Base-by-base conservation (phyloP, 176 grass and related monocot species). In the Tuctoria greenei region DNA sequence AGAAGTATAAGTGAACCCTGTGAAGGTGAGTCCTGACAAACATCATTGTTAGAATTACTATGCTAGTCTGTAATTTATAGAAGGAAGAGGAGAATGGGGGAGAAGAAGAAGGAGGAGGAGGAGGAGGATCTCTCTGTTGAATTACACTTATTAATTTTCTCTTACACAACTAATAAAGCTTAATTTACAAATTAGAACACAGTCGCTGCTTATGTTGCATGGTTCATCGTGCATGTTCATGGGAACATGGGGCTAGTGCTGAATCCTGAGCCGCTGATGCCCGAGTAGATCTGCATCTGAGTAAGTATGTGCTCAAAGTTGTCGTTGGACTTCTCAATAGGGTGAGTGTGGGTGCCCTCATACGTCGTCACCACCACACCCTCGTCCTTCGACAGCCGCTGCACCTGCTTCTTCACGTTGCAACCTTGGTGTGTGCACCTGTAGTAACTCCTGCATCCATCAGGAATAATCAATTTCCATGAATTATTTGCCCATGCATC, bases 401-500 rank as follows among this genome's bases (percentile, higher is more conserved):
- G 93, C 34, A 97, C 85, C 82, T 97, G 93, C 85, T 97, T 97
- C 82, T 97, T 97, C 65, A 97, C 93, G 36, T 85, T 91, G 85
- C 93, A 97, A 12, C 90, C 93, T 87, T 97, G 85, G 65, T 89
- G 73, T 11, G 93, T 97, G 64, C 93, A 97, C 62, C 93, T 83
- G 73, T 97, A 97, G 83, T 97, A 97, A 77, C 93, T 97, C 46
- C 93, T 97, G 73, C 49, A 87, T 70, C 31, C 55, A 68, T 16
- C 13, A 16, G 37, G 4, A 9, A 35, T 38, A 67, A 55, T 14
- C 23, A 77, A 12, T 31, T 35, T 41, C 2, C 8, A 40, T 17
- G 20, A 56, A 64, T 47, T 9, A 50, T 31, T 5, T 42, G 8
- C 11, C 13, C 25, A 35, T 35, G 13, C 10, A 61, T 55, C 4